Conservation (phyloP, 768 basidiomycete species). For the Coprinopsis marcescibilis region DNA sequence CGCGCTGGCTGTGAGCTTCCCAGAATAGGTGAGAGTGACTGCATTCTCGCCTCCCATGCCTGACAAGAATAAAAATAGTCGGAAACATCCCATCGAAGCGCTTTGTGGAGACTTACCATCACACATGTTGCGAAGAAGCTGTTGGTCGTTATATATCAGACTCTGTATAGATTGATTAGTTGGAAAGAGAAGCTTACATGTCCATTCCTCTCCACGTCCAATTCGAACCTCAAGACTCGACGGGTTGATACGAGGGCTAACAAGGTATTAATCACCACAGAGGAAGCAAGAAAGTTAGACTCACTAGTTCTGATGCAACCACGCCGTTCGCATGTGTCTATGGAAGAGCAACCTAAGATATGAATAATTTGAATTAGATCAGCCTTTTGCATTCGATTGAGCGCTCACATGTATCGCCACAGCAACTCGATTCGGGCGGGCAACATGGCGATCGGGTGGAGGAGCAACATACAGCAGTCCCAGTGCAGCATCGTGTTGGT, state of each 20-base stretch:
- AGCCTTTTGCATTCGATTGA: neutral
- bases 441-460: neutral
- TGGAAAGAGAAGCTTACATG: neutral
- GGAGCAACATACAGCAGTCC: neutral
- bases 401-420: neutral
- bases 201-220: neutral
- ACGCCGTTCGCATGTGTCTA: neutral
- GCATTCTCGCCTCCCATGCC: neutral
- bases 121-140: conserved; percentile 2
- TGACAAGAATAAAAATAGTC: neutral
- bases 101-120: neutral
- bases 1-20: neutral
- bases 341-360: neutral
- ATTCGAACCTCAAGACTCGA: neutral
- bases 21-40: neutral
- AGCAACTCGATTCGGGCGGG: neutral
- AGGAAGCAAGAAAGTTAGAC: neutral
- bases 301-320: neutral
- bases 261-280: neutral
- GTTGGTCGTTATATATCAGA: neutral
- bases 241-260: neutral
- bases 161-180: neutral
- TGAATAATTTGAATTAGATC: neutral
- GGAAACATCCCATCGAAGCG: neutral
- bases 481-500: neutral